Evolutionary conservation across 805 yeast species (phyloP).

Genomic region (Metschnikowia peoriensis): DNA sequence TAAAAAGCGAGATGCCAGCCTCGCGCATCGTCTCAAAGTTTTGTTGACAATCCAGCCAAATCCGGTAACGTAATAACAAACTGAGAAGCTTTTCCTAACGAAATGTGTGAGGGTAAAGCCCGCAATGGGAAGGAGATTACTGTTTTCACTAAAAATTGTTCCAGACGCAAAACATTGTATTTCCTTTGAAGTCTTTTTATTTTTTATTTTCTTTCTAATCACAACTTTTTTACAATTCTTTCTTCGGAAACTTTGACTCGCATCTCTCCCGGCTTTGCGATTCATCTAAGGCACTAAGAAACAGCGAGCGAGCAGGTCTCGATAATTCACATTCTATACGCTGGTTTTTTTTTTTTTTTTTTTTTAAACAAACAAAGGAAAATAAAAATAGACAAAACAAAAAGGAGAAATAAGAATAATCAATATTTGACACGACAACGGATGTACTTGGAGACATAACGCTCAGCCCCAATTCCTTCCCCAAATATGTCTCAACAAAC

Average conservation of each 20-base stretch:
- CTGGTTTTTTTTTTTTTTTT: not conserved
- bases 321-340: not conserved
- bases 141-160: not conserved
- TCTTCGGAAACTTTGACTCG: not conserved
- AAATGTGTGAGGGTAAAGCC: not conserved
- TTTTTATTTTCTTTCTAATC: not conserved
- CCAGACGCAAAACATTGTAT: not conserved
- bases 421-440: no score
- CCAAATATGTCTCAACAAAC: not conserved
- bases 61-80: conserved; percentile 3
- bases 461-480: not conserved
- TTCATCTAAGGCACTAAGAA: not conserved
- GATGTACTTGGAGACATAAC: not conserved
- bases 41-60: conserved; percentile 9
- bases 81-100: not conserved
- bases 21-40: not conserved
- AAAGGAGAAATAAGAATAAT: no score
- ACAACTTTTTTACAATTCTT: not conserved
- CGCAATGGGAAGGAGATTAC: not conserved
- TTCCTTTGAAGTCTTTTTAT: no score
- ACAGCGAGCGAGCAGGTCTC: conserved; percentile 3
- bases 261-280: not conserved
- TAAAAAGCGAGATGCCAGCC: not conserved
- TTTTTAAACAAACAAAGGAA: not conserved
- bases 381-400: no score